Evolutionary conservation across 2,329 filamentous ascomycete genomes (phyloP), one percentile per base, ranked within the genome.

Genomic region (Botrytis fabae): DNA sequence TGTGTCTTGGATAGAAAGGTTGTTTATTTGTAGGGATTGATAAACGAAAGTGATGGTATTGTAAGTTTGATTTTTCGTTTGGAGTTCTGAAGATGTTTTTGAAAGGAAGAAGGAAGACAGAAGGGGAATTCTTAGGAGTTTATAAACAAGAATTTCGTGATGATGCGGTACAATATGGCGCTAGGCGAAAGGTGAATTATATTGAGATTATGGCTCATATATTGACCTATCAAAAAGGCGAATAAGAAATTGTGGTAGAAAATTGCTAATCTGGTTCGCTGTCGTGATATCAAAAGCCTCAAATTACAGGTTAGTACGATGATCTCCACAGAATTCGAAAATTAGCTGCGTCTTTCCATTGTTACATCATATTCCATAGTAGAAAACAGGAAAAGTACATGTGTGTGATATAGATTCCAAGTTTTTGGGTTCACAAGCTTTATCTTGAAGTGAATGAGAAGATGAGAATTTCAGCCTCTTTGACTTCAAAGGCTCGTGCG

Each of bases 101-200:
- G 64, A n/a, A 40, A 54, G 46, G 9, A 40, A 61, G 35, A 61
- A n/a, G 8, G 35, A 20, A 54, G 46, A 48, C 16, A 38, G 14
- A 6, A n/a, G 25, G 14, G 44, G 12, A 28, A 16, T 4, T n/a
- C 8, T 4, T 18, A 28, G 9, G 54, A 16, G 25, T 28, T 54
- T 20, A 57, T 68, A 68, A 57, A 68, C 25, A 57, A 68, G 28
- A 66, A 10, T 9, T 6, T 32, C 1, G 32, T n/a, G 32, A 44
- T 38, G 32, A 25, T 42, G 18, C 8, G 16, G 46, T 42, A n/a
- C 14, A 12, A 10, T 42, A 14, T 22, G 16, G 4, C 35, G 22
- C 64, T 66, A 68, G 64, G 38, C 9, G 38, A 20, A n/a, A 28
- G n/a, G 64, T 68, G 64, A 68, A 68, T 68, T 3, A 54, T 63